Conservation (phyloP, 805 yeast species). For the Priceomyces melissophilus region DNA sequence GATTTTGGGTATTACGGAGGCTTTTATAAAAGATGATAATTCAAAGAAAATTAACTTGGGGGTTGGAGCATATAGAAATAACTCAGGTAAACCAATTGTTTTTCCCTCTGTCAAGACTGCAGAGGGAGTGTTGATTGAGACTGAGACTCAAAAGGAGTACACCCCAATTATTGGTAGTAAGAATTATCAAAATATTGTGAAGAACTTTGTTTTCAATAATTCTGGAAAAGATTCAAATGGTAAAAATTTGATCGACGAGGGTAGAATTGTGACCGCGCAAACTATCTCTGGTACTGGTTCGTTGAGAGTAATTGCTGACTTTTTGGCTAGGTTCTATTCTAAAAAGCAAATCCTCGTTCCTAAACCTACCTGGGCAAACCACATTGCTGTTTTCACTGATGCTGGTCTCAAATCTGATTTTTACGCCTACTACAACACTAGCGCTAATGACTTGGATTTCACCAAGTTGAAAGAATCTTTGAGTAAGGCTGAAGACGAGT, state of each 20-base stretch:
- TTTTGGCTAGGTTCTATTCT: slow-evolving; percentile 59
- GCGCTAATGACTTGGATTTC: slow-evolving; percentile 60
- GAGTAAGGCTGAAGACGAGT: slow-evolving; percentile 50
- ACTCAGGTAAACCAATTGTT: slow-evolving; percentile 83
- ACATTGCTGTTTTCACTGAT: slow-evolving; percentile 70
- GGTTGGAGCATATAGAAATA: slow-evolving; percentile 93
- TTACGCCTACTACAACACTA: slow-evolving; percentile 69
- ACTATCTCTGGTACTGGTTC: slow-evolving; percentile 97
- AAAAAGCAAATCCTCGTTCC: slow-evolving; percentile 65
- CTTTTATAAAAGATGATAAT: slow-evolving; percentile 64
- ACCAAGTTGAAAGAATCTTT: slow-evolving; percentile 62
- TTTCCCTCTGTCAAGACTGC: slow-evolving; percentile 73
- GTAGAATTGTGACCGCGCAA: slow-evolving; percentile 78
- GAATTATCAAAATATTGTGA: slow-evolving; percentile 62
- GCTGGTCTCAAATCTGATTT: slow-evolving; percentile 62
- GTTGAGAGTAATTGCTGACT: slow-evolving; percentile 77
- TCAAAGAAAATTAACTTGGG: slow-evolving; percentile 62
- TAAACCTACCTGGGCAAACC: slow-evolving; percentile 94
- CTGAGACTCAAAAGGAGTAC: slow-evolving; percentile 72
- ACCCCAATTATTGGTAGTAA: slow-evolving; percentile 82
- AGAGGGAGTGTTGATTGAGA: slow-evolving; percentile 47
- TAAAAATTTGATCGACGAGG: slow-evolving; percentile 50
- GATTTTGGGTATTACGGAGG: slow-evolving; percentile 74
- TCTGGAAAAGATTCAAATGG: slow-evolving; percentile 51
- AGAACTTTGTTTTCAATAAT: slow-evolving; percentile 68